These are phyloP conservation scores for Arthrocladium fulminans DNA, from an alignment of 2,329 filamentous ascomycete species.

Conservation along the genomic window DNA sequence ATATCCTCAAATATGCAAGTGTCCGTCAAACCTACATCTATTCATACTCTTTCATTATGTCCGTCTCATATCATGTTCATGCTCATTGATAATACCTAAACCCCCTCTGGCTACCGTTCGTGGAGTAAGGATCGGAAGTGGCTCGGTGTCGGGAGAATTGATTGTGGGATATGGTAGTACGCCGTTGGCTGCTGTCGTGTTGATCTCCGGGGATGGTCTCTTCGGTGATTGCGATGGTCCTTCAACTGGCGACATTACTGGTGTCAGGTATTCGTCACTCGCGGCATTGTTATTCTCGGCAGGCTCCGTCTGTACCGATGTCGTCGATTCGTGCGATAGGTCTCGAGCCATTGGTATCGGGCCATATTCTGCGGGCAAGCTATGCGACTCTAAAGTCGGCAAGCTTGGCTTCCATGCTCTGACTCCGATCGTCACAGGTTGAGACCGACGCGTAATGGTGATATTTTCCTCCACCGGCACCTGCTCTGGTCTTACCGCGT, in stretches of 20 bases:
- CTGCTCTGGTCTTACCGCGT: constrained; percentile 10
- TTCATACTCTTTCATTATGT: background rate
- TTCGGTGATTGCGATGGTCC: background rate
- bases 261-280: constrained; percentile 3
- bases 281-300: constrained; percentile 2
- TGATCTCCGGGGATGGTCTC: background rate
- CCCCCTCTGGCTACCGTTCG: background rate
- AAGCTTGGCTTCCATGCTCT: constrained; percentile 4
- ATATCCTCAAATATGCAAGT: background rate
- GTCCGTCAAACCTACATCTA: background rate
- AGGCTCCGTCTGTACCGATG: constrained; percentile 25
- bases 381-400: constrained; percentile 9
- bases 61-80: background rate
- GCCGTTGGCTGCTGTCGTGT: background rate
- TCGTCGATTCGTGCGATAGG: constrained; percentile 22
- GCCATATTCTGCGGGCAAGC: constrained; percentile 22
- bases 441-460: constrained; percentile 10
- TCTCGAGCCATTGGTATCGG: constrained; percentile 27
- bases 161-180: background rate
- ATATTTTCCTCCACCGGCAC: constrained; percentile 15
- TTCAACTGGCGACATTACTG: constrained; percentile 4
- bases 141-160: constrained; percentile 5
- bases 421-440: background rate
- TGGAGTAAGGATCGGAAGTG: constrained; percentile 2
- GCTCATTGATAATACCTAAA: background rate